A percentile compares a stretch with the other conserved stretches of the same genome.
These are phyloP conservation scores for Rhynchosporium agropyri DNA, from an alignment of 2,329 filamentous ascomycete genomes.

Conservation along the genomic window DNA sequence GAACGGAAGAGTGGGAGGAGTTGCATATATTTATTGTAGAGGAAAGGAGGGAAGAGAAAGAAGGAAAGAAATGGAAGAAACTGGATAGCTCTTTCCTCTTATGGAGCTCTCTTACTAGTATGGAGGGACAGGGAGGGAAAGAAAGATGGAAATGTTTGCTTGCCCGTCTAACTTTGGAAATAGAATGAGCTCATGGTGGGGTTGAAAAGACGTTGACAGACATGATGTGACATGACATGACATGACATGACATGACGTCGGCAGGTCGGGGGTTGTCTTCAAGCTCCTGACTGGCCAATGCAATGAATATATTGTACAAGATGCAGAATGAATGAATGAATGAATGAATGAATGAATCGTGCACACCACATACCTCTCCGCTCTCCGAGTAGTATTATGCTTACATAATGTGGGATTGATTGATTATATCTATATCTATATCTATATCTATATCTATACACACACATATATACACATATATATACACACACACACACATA, in stretches of 20 bases:
- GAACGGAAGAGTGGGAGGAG: not conserved
- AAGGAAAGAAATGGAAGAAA: not conserved
- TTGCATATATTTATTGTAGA: conserved; percentile 6
- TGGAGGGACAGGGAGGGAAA: not conserved
- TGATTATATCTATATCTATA: no score
- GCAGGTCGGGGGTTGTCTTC: not conserved
- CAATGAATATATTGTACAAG: no score
- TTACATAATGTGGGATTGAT: no score
- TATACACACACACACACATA: no score
- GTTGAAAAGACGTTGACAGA: conserved; percentile 19
- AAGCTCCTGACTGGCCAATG: conserved; percentile 4
- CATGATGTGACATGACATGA: conserved; percentile 9
- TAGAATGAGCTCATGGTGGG: conserved; percentile 30
- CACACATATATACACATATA: no score
- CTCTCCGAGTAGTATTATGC: no score
- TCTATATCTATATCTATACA: no score
- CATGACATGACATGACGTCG: conserved; percentile 18
- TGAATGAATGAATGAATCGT: no score
- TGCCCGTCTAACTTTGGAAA: not conserved
- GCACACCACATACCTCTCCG: no score
- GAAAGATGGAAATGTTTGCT: not conserved
- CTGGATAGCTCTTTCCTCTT: not conserved
- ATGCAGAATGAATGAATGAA: no score
- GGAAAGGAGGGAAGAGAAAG: not conserved
- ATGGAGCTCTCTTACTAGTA: not conserved